These are phyloP conservation scores for Cymbidium sinense DNA, from an alignment of 106 monocot genomes.

Conservation along the genomic window DNA sequence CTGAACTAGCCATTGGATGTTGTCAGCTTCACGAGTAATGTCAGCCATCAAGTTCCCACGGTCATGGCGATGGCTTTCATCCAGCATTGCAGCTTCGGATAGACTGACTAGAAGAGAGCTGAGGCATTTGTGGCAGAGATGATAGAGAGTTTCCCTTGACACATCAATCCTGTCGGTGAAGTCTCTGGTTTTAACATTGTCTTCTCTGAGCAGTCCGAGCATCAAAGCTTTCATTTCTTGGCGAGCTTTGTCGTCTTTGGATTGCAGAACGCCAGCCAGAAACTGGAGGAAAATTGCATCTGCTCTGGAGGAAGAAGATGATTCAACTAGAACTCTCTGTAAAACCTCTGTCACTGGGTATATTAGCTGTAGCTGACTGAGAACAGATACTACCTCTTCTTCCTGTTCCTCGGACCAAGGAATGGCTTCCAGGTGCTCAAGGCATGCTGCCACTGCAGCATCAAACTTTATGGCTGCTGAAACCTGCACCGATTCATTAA, in stretches of 20 bases:
- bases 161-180: conserved; percentile 12
- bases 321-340: conserved; percentile 33
- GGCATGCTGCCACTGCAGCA: conserved; percentile 36
- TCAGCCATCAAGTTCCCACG: conserved; percentile 20
- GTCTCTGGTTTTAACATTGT: background rate
- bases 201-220: conserved; percentile 24
- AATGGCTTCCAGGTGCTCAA: conserved; percentile 46
- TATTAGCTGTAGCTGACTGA: conserved; percentile 21
- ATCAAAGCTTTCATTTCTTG: conserved; percentile 47
- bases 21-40: conserved; percentile 26
- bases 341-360: conserved; percentile 19
- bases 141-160: conserved; percentile 27
- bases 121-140: conserved; percentile 32
- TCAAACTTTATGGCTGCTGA: conserved; percentile 51
- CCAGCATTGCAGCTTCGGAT: conserved; percentile 16
- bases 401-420: conserved; percentile 67
- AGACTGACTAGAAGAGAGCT: conserved; percentile 19
- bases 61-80: conserved; percentile 12
- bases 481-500: conserved; percentile 26
- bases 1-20: conserved; percentile 29
- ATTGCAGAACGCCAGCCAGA: conserved; percentile 31
- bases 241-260: conserved; percentile 58
- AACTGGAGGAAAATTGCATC: conserved; percentile 27
- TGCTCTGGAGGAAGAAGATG: conserved; percentile 20
- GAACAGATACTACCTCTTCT: conserved; percentile 25